Percentiles rank a stretch among this genome's conserved stretches.
Conservation (phyloP, 352 stramenopile genomes). For the Phytophthora ramorum region DNA sequence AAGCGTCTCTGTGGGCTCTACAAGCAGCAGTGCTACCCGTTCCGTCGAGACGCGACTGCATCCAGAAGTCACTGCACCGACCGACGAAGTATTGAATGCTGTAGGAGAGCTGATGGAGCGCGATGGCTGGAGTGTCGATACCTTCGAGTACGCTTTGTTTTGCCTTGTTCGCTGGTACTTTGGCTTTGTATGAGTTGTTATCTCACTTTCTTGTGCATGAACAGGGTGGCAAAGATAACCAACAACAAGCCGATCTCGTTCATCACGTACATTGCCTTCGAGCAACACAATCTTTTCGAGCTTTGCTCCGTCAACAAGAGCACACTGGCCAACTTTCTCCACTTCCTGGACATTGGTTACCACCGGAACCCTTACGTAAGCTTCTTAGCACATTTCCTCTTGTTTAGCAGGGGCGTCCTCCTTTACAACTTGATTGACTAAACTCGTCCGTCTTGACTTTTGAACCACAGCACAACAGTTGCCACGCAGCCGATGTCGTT, state of each 20-base stretch:
- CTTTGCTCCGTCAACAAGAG: slow-evolving; percentile 77
- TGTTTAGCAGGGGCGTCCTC: slow-evolving; percentile 4
- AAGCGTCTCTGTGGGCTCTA: slow-evolving; percentile 17
- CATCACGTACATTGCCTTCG: slow-evolving; percentile 86
- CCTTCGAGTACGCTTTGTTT: slow-evolving; percentile 56
- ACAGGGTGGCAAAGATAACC: slow-evolving; percentile 63
- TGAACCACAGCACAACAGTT: slow-evolving; percentile 81
- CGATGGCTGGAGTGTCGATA: slow-evolving; percentile 81
- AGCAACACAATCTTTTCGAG: slow-evolving; percentile 85
- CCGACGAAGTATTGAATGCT: slow-evolving; percentile 70
- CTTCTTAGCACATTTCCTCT: background rate
- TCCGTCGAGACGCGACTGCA: slow-evolving; percentile 62
- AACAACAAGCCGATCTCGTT: slow-evolving; percentile 82
- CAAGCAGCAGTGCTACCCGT: slow-evolving; percentile 21
- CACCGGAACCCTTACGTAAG: slow-evolving; percentile 83
- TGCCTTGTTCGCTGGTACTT: background rate
- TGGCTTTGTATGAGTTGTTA: background rate
- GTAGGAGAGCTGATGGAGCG: slow-evolving; percentile 76
- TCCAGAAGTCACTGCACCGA: slow-evolving; percentile 60
- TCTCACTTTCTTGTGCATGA: slow-evolving; percentile 12
- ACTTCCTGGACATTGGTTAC: slow-evolving; percentile 85
- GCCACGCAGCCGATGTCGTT: slow-evolving; percentile 80
- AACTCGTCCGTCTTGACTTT: background rate
- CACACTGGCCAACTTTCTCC: slow-evolving; percentile 79
- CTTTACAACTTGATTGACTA: slow-evolving; percentile 6